Percentiles rank a stretch among this genome's conserved stretches.
phyloP scores from a whole-genome alignment of 345 rosid genomes.

The Excoecaria agallocha region DNA sequence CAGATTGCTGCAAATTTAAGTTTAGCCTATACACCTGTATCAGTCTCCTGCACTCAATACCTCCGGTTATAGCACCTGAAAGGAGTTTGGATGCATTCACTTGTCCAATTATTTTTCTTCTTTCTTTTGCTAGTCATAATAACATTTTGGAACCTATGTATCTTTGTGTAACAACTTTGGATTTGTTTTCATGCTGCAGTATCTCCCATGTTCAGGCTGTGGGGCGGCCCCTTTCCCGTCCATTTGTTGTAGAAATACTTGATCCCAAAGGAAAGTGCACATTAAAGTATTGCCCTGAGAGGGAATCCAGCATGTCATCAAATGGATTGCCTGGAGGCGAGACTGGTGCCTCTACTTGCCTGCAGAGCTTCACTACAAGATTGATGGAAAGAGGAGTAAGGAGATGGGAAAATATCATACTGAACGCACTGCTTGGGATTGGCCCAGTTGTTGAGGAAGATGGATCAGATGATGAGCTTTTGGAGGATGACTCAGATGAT shows the following conservation, averaged over 20 bases:
- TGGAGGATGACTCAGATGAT: neutral
- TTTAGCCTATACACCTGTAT: neutral
- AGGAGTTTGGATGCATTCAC: neutral
- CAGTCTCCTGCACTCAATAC: neutral
- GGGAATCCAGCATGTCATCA: slow-evolving; percentile 7
- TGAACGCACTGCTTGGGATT: slow-evolving; percentile 16
- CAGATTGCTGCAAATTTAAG: slow-evolving; percentile 17
- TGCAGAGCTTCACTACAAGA: slow-evolving; percentile 19
- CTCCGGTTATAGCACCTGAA: neutral
- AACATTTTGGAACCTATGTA: neutral
- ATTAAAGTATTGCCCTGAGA: slow-evolving; percentile 25
- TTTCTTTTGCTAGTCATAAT: neutral
- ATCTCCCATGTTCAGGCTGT: slow-evolving; percentile 59
- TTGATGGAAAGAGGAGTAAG: slow-evolving; percentile 30
- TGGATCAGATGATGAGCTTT: slow-evolving; percentile 26
- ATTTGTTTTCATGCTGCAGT: slow-evolving; percentile 45
- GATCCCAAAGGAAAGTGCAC: slow-evolving; percentile 47
- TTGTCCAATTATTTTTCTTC: neutral
- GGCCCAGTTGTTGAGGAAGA: slow-evolving; percentile 12
- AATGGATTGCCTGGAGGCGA: neutral
- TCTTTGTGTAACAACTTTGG: slow-evolving; percentile 2
- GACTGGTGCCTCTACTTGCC: slow-evolving; percentile 7
- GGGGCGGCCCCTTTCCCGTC: slow-evolving; percentile 56
- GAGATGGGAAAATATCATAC: slow-evolving; percentile 38
- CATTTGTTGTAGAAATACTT: slow-evolving; percentile 41